These are phyloP conservation scores for Aureobasidium leucospermi DNA, from an alignment of 2,329 filamentous ascomycete genomes.

Conservation along the genomic window DNA sequence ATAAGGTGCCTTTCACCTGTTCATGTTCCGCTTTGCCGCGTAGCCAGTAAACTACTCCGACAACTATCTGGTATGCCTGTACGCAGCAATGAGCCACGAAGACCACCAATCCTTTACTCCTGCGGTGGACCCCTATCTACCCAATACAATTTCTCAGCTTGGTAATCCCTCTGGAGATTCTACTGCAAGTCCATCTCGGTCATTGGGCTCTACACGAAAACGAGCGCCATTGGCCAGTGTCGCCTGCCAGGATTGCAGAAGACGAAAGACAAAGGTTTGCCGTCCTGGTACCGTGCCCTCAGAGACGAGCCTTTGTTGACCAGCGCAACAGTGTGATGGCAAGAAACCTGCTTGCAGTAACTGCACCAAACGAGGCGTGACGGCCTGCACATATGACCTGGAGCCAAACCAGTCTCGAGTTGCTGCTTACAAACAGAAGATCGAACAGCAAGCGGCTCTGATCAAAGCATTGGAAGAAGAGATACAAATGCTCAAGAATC, in stretches of 20 bases:
- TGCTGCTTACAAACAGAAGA: constrained; percentile 11
- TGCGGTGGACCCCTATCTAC: neutral
- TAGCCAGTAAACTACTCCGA: neutral
- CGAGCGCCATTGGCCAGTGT: constrained; percentile 6
- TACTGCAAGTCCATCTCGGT: neutral
- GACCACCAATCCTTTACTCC: neutral
- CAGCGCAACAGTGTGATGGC: neutral
- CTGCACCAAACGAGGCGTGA: neutral
- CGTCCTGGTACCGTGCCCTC: neutral
- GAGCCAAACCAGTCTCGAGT: constrained; percentile 8
- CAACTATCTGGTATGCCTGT: neutral
- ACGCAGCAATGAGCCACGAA: constrained; percentile 4
- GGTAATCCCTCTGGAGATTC: neutral
- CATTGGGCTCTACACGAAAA: neutral
- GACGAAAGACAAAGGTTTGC: constrained; percentile 13
- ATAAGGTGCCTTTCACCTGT: neutral
- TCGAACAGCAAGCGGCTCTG: constrained; percentile 1
- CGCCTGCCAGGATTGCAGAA: constrained; percentile 10
- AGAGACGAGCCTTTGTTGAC: neutral
- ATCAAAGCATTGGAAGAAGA: constrained; percentile 4
- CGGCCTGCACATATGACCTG: neutral
- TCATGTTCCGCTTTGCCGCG: neutral
- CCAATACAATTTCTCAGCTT: neutral
- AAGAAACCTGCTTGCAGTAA: constrained; percentile 4
- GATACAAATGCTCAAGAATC: neutral